Evolutionary conservation across 192 early-diverging fungal genomes (phyloP).

Genomic region (Radiomyces spectabilis): DNA sequence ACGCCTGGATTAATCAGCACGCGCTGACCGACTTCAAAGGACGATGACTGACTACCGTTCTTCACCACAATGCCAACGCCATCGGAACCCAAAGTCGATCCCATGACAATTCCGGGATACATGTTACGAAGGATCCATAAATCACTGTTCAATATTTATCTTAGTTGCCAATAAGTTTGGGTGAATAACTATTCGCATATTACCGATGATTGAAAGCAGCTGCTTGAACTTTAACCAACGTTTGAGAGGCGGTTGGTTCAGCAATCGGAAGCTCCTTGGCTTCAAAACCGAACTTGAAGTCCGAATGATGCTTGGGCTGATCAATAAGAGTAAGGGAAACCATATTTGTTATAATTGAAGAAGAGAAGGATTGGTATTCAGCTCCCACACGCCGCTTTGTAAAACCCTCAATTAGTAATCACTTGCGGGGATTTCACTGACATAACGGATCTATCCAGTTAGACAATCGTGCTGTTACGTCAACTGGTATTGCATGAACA

Average conservation of each 20-base stretch:
- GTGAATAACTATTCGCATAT: neutral
- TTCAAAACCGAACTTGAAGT: constrained; percentile 1
- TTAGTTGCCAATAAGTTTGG: neutral
- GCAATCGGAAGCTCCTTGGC: neutral
- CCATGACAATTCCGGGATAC: constrained; percentile 18
- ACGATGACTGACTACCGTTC: neutral
- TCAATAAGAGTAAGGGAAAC: neutral
- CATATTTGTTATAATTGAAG: no score
- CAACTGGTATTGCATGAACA: no score
- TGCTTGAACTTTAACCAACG: constrained; percentile 1
- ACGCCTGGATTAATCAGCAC: constrained; percentile 11
- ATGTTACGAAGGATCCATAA: constrained; percentile 20
- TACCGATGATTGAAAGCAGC: constrained; percentile 9
- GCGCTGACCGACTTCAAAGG: neutral
- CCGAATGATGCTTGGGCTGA: neutral
- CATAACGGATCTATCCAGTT: no score
- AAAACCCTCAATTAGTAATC: no score
- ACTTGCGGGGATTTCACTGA: no score
- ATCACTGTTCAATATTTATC: constrained; percentile 5
- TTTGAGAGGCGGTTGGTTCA: neutral
- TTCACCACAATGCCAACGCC: constrained; percentile 15
- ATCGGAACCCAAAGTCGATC: constrained; percentile 20
- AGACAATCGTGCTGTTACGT: no score
- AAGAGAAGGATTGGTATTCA: no score
- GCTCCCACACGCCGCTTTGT: no score